Evolutionary conservation across 2,329 filamentous ascomycete species (phyloP).

Genomic region (Didymella arachidicola): DNA sequence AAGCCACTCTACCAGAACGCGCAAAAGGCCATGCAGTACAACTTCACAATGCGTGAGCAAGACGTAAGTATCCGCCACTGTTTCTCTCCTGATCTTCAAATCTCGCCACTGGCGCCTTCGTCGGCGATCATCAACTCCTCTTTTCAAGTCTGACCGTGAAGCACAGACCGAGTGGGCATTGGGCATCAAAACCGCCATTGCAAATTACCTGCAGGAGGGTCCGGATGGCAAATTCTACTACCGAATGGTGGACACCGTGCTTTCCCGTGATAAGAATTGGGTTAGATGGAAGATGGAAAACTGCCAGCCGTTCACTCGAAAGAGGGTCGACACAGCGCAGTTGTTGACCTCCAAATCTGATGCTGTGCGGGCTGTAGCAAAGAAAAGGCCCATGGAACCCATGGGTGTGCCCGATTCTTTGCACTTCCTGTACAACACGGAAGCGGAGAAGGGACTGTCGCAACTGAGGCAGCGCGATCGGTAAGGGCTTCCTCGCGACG

Average conservation of each 20-base stretch:
- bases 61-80: constrained; percentile 67
- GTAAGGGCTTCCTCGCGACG: constrained; percentile 48
- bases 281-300: constrained; percentile 97
- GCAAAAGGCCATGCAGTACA: constrained; percentile 89
- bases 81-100: constrained; percentile 26
- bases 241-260: constrained; percentile 94
- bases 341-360: constrained; percentile 74
- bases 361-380: constrained; percentile 71
- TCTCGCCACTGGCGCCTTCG: constrained; percentile 26
- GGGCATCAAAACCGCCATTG: constrained; percentile 79
- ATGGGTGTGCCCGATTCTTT: constrained; percentile 31
- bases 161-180: constrained; percentile 80
- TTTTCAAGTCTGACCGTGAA: constrained; percentile 45
- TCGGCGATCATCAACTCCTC: constrained; percentile 31
- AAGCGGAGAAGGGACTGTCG: constrained; percentile 68
- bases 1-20: constrained; percentile 73
- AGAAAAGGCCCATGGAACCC: constrained; percentile 70
- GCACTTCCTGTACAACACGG: constrained; percentile 76
- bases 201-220: constrained; percentile 81
- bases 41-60: constrained; percentile 78
- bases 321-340: constrained; percentile 71
- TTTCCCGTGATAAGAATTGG: constrained; percentile 98
- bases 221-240: constrained; percentile 91
- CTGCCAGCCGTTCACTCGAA: constrained; percentile 84
- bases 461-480: constrained; percentile 70